phyloP scores from a whole-genome alignment of 306 rosid species.

The Mimosa pudica region DNA sequence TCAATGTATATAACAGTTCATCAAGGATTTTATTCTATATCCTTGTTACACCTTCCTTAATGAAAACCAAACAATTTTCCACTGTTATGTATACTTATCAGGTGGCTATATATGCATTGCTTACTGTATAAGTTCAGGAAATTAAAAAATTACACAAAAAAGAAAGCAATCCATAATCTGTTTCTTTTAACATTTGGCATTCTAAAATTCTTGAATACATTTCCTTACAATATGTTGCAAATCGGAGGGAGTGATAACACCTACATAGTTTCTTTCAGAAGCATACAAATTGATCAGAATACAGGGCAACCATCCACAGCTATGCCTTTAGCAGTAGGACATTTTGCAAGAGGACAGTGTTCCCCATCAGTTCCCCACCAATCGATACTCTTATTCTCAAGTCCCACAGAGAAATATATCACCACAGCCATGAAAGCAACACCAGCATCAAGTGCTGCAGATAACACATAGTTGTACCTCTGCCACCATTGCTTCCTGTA shows the following conservation, averaged over 20 bases:
- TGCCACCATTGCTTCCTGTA: conserved; percentile 89
- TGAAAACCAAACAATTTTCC: neutral
- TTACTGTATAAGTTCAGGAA: neutral
- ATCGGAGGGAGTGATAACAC: neutral
- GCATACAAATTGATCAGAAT: conserved; percentile 17
- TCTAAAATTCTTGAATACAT: conserved; percentile 21
- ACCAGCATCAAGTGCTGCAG: conserved; percentile 86
- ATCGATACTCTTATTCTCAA: conserved; percentile 50
- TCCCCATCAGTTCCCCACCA: conserved; percentile 88
- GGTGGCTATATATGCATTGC: neutral
- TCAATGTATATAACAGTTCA: too few relatives aligned
- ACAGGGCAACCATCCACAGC: conserved; percentile 55
- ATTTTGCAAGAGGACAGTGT: conserved; percentile 65
- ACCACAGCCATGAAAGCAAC: conserved; percentile 84
- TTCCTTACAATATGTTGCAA: neutral
- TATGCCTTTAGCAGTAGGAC: conserved; percentile 79
- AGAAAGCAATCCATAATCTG: conserved; percentile 2
- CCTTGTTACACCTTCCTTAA: neutral
- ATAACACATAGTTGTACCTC: conserved; percentile 81
- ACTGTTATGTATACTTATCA: neutral
- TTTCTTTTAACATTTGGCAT: neutral
- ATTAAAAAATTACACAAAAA: neutral
- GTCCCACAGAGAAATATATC: conserved; percentile 56
- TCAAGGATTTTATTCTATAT: neutral
- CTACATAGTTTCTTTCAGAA: neutral